Conservation (phyloP, 176 grass and related monocot species). For the Rhynchospora breviuscula region DNA sequence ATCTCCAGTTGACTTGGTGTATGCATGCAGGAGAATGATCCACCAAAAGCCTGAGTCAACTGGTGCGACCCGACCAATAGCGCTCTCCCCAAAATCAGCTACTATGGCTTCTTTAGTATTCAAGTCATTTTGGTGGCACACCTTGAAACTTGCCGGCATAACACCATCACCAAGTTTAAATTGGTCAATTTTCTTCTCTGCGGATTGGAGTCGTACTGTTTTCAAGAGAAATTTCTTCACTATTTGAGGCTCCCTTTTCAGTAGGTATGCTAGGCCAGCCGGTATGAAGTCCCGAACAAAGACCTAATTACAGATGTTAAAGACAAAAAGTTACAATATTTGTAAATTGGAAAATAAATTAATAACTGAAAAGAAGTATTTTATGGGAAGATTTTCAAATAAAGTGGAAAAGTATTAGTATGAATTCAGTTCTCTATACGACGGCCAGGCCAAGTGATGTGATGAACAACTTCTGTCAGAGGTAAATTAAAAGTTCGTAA, state of each 20-base stretch:
- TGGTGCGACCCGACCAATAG: conserved; percentile 87
- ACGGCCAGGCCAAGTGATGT: conserved; percentile 5
- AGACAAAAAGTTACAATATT: conserved; percentile 19
- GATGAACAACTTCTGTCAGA: neutral
- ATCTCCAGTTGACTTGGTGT: conserved; percentile 63
- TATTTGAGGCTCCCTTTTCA: conserved; percentile 56
- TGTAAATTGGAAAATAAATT: conserved; percentile 12
- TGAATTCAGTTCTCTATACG: neutral
- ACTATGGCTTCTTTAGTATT: conserved; percentile 48
- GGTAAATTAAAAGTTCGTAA: neutral
- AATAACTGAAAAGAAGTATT: conserved; percentile 14
- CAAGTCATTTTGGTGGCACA: conserved; percentile 29
- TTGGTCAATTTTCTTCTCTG: conserved; percentile 66
- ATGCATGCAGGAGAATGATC: conserved; percentile 85
- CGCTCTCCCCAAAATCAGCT: conserved; percentile 94
- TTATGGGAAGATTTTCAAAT: neutral
- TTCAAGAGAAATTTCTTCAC: conserved; percentile 82
- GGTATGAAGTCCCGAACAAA: conserved; percentile 96
- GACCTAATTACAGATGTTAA: conserved; percentile 40
- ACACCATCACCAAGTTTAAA: conserved; percentile 81
- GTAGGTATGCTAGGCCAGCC: conserved; percentile 70
- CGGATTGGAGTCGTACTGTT: conserved; percentile 72
- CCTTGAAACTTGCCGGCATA: conserved; percentile 90
- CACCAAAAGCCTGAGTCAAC: conserved; percentile 96
- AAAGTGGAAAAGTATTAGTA: neutral